These are phyloP conservation scores for Fomitiporia mediterranea DNA, from an alignment of 1,284 basidiomycete species.

Conservation along the genomic window DNA sequence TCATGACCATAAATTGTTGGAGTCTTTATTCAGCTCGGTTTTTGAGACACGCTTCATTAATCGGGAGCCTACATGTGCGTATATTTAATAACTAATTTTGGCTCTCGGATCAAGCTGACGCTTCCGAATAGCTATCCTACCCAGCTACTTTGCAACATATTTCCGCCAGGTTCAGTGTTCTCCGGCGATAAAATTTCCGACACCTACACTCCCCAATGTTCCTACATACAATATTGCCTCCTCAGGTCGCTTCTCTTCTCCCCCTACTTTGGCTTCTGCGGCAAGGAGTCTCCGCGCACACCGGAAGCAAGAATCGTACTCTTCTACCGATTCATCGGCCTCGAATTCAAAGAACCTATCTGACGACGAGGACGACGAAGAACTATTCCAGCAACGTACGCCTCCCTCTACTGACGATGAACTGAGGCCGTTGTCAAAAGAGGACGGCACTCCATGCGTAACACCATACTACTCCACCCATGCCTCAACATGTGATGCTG, in stretches of 20 bases:
- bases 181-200: conserved; percentile 58
- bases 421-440: conserved; percentile 2
- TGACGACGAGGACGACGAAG: conserved; percentile 14
- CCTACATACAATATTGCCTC: conserved; percentile 36
- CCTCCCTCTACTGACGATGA: conserved; percentile 19
- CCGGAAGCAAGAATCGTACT: conserved; percentile 24
- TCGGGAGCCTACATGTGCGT: conserved; percentile 52
- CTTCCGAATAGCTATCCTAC: conserved; percentile 50
- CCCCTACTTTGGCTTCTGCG: conserved; percentile 8
- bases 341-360: conserved; percentile 5
- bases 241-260: conserved; percentile 33
- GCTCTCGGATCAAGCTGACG: neutral
- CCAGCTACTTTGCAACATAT: conserved; percentile 65
- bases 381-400: conserved; percentile 10
- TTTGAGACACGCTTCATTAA: conserved; percentile 67
- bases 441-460: neutral
- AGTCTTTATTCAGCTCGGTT: conserved; percentile 58
- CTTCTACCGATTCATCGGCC: conserved; percentile 8
- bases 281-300: conserved; percentile 16
- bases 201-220: conserved; percentile 66
- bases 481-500: conserved; percentile 33
- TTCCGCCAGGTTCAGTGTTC: conserved; percentile 61
- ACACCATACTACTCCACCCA: conserved; percentile 14
- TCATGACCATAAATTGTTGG: conserved; percentile 60
- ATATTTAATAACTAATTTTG: neutral